phyloP scores from a whole-genome alignment of 2,329 filamentous ascomycete species.

The Trichoderma cornu-damae region DNA sequence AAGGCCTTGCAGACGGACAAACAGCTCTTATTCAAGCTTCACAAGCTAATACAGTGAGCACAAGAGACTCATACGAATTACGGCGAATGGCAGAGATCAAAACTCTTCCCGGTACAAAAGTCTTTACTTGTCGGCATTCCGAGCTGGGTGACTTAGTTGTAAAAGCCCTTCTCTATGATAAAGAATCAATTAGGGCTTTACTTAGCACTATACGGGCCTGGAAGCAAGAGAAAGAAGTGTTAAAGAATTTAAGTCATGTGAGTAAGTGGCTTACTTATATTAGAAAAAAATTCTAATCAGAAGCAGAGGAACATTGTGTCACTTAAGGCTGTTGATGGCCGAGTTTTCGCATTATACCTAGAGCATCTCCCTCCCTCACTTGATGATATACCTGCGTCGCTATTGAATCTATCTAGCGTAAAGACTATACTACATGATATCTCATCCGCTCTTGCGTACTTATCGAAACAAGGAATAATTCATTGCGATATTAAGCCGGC shows the following conservation, averaged over 20 bases:
- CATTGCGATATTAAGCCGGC: neutral
- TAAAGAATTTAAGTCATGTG: neutral
- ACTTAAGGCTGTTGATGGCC: neutral
- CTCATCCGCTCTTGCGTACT: neutral
- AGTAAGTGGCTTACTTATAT: too few relatives aligned
- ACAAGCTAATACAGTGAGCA: neutral
- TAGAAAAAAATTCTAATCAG: too few relatives aligned
- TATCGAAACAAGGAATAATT: neutral
- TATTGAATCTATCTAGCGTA: neutral
- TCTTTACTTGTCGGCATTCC: neutral
- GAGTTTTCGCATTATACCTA: neutral
- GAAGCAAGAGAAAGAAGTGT: neutral
- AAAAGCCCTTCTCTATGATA: neutral
- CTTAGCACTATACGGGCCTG: neutral
- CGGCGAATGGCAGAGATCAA: neutral
- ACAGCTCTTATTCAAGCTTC: neutral
- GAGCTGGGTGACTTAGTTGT: neutral
- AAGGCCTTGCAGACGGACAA: neutral
- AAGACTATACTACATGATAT: neutral
- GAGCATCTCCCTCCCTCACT: neutral
- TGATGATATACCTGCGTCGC: neutral
- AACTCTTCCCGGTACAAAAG: neutral
- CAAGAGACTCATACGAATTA: neutral
- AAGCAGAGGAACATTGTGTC: neutral
- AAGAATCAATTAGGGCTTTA: neutral